Percentiles rank a stretch among this genome's conserved stretches.
These are phyloP conservation scores for Cornus controversa DNA, from an alignment of 148 eudicot genomes.

Conservation along the genomic window DNA sequence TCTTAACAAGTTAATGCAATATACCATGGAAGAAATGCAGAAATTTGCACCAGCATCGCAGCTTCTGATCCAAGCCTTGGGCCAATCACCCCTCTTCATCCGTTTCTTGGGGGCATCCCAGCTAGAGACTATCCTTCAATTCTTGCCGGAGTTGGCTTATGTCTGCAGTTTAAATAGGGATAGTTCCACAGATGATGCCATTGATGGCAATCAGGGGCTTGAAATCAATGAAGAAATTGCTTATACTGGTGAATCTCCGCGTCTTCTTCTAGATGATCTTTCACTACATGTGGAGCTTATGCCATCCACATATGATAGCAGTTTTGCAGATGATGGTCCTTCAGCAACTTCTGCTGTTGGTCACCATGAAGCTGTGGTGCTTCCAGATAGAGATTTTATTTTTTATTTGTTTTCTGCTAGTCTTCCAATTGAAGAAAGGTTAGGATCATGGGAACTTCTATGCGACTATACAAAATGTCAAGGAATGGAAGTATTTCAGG, in stretches of 20 bases:
- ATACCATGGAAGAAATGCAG: not conserved
- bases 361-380: not conserved
- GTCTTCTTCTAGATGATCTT: conserved; percentile 8
- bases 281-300: not conserved
- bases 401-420: not conserved
- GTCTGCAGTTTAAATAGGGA: not conserved
- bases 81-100: conserved; percentile 12
- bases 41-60: not conserved
- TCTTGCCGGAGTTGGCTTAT: not conserved
- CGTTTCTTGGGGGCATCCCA: conserved; percentile 10
- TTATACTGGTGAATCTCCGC: not conserved
- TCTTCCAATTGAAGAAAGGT: not conserved
- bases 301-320: not conserved
- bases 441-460: not conserved
- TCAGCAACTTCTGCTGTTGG: not conserved
- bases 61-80: not conserved
- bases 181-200: not conserved
- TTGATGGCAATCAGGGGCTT: not conserved
- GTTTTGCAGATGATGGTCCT: not conserved
- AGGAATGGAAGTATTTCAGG: not conserved
- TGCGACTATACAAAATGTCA: not conserved
- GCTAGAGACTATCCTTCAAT: not conserved
- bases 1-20: not conserved
- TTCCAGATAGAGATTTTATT: not conserved
- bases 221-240: not conserved